These are phyloP conservation scores for Angomonas deanei DNA, from an alignment of 208 protist species.

Conservation along the genomic window DNA sequence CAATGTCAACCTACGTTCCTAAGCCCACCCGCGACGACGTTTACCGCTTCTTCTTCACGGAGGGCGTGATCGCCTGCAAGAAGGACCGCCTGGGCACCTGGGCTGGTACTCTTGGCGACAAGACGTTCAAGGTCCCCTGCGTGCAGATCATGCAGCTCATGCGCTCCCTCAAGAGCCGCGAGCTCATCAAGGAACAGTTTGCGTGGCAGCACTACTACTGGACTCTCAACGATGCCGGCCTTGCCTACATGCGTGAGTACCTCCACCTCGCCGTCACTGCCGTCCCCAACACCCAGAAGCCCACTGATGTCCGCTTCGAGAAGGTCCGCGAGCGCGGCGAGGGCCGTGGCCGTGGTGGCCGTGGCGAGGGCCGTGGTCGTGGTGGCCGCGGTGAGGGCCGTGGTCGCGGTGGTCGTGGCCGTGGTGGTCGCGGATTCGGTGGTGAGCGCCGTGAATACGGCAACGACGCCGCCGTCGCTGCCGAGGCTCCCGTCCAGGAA, in stretches of 20 bases:
- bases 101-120: conserved; percentile 75
- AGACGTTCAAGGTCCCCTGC: conserved; percentile 66
- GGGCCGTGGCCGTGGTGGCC: conserved; percentile 34
- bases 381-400: conserved; percentile 59
- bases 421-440: conserved; percentile 70
- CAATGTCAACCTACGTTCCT: conserved; percentile 83
- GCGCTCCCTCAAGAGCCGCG: conserved; percentile 88
- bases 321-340: conserved; percentile 39
- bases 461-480: conserved; percentile 28
- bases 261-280: conserved; percentile 84
- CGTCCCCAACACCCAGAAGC: conserved; percentile 91
- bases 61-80: conserved; percentile 88
- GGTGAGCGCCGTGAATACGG: conserved; percentile 77
- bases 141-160: conserved; percentile 88
- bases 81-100: conserved; percentile 88
- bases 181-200: conserved; percentile 91
- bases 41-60: conserved; percentile 91
- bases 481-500: conserved; percentile 16
- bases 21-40: conserved; percentile 80
- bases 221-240: conserved; percentile 90
- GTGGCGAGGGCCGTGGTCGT: conserved; percentile 51
- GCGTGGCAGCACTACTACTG: conserved; percentile 95
- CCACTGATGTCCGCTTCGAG: conserved; percentile 45
- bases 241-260: conserved; percentile 91
- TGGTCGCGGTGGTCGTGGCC: conserved; percentile 46